phyloP scores from a whole-genome alignment of 495 filamentous ascomycete genomes.

The Antarctomyces pellizariae region DNA sequence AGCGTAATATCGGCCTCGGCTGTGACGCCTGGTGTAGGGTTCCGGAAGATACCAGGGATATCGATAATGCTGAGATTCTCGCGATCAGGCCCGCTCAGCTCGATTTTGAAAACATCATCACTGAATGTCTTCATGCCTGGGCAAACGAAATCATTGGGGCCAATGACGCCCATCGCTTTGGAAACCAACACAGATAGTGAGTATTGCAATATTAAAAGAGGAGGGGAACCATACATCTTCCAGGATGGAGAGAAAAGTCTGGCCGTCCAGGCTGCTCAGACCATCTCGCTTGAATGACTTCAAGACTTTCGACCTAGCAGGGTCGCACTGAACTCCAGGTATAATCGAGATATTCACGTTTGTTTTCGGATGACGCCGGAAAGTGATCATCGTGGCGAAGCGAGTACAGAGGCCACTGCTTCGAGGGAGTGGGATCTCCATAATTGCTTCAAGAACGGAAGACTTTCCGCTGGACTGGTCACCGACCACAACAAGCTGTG shows the following conservation, averaged over 20 bases:
- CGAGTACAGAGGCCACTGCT: conserved; percentile 30
- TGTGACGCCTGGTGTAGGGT: conserved; percentile 17
- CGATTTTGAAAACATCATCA: conserved; percentile 31
- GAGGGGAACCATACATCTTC: no score
- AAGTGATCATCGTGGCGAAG: conserved; percentile 34
- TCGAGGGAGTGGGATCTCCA: conserved; percentile 26
- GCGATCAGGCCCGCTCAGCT: conserved; percentile 31
- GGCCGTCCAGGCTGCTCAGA: no score
- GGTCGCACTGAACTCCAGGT: conserved; percentile 12
- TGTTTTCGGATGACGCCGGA: conserved; percentile 17
- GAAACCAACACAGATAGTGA: no score
- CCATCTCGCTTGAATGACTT: conserved; percentile 5
- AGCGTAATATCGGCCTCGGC: conserved; percentile 19
- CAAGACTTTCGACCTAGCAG: conserved; percentile 7
- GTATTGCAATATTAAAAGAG: no score
- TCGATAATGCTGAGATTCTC: conserved; percentile 38
- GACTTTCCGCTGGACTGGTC: conserved; percentile 30
- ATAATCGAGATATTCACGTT: conserved; percentile 22
- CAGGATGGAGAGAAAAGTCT: no score
- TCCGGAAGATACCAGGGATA: conserved; percentile 39
- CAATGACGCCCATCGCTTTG: conserved; percentile 9
- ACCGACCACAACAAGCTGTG: conserved; percentile 26
- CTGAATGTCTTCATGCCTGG: conserved; percentile 20
- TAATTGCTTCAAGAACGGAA: conserved; percentile 27
- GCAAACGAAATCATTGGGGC: neutral